Evolutionary conservation across 805 yeast genomes (phyloP), one percentile per base, ranked within the genome.

Genomic region (Metschnikowia cubensis): DNA sequence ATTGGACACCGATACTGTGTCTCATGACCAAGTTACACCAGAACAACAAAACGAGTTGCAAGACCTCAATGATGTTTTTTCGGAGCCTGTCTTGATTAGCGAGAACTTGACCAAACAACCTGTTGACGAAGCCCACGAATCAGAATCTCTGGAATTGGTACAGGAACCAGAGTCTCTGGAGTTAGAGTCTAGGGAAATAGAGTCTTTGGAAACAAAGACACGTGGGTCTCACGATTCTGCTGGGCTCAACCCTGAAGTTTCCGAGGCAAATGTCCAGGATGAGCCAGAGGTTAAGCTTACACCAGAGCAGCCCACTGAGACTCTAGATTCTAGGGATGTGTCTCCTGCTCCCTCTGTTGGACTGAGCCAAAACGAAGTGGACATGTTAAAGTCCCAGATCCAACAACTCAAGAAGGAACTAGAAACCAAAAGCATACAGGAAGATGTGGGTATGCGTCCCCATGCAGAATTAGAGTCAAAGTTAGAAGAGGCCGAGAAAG

Each of bases 401-500:
- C 21, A 35, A 18, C 46, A 38, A 14, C 46, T 51, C 14, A 29
- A 49, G 20, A 5, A 18, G 11, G 47, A 45, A 35, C 43, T 51
- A 14, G 40, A 42, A 22, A 40, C 47, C 14, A 51, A 48, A 25
- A 34, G 35, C 11, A 10, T 14, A 11, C 35, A 4, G 13, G 29
- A 11, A 7, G 34, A 36, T 6, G 8, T 10, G 4, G 25, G 29
- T 11, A n/a, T 20, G 5, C 11, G 11, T 21, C 8, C 31, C 13
- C 34, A 25, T 15, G 14, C 17, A 14, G 7, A 20, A 6, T 6
- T 25, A 18, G 37, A 49, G 33, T 21, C 38, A 13, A 47, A 48
- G 14, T 50, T 62, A n/a, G 49, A 35, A 7, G 48, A 51, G 8
- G 50, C 58, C 2, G 59, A 56, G 47, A 41, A 37, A 34, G 89